Conservation (phyloP, 441 rosid genomes). For the Aquilaria agallochum region DNA sequence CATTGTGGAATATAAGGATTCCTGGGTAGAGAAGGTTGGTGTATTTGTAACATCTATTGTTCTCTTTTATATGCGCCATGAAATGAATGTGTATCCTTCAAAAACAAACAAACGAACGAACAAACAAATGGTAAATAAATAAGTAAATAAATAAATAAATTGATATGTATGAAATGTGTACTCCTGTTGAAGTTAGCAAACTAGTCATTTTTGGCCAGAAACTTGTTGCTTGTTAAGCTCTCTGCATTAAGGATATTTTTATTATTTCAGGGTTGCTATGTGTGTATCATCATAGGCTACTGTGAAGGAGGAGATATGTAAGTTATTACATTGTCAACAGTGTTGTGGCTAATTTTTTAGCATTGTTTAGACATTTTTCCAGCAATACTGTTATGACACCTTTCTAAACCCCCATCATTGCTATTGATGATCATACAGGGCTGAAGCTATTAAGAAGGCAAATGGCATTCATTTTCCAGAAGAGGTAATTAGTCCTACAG, state of each 20-base stretch:
- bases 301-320: conserved; percentile 95
- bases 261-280: conserved; percentile 73
- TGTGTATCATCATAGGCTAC: conserved; percentile 80
- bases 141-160: too few relatives aligned
- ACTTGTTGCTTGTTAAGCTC: not conserved
- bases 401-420: conserved; percentile 1
- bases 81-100: not conserved
- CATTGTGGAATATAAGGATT: conserved; percentile 80
- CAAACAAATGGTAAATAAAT: too few relatives aligned
- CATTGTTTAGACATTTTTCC: conserved; percentile 6
- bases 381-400: not conserved
- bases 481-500: conserved; percentile 37
- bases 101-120: not conserved
- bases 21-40: conserved; percentile 87
- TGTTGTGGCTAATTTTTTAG: conserved; percentile 3
- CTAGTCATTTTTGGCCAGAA: too few relatives aligned
- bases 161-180: too few relatives aligned
- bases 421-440: conserved; percentile 34
- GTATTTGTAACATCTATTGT: not conserved
- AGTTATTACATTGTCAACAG: conserved; percentile 16
- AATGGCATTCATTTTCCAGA: conserved; percentile 56
- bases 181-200: too few relatives aligned
- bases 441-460: conserved; percentile 61
- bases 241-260: conserved; percentile 9
- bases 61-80: not conserved